Percentiles rank a stretch among this genome's conserved stretches.
Conservation (phyloP, 208 protist genomes). For the Acanthamoeba quina region DNA sequence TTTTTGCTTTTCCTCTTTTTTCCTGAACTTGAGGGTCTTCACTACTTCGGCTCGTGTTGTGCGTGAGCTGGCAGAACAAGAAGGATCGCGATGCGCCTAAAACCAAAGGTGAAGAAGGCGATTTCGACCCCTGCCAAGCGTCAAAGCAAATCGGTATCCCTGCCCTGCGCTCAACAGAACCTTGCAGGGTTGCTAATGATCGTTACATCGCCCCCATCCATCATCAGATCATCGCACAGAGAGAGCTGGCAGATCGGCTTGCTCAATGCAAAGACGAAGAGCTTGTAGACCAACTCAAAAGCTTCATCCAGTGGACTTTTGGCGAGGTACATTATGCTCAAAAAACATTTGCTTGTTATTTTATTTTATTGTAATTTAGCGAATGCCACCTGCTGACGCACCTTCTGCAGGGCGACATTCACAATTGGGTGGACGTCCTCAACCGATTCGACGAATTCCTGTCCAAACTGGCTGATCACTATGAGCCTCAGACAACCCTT, state of each 20-base stretch:
- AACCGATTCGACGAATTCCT: constrained; percentile 62
- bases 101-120: constrained; percentile 33
- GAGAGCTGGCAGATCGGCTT: constrained; percentile 53
- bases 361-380: not conserved
- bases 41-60: not conserved
- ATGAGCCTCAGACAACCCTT: constrained; percentile 20
- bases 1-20: not conserved
- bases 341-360: not conserved
- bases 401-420: constrained; percentile 55
- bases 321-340: not conserved
- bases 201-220: not conserved
- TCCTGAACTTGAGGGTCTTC: not conserved
- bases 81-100: constrained; percentile 29
- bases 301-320: constrained; percentile 54
- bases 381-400: not conserved
- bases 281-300: constrained; percentile 23
- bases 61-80: constrained; percentile 6
- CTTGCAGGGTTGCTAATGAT: not conserved
- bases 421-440: constrained; percentile 39
- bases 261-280: constrained; percentile 53
- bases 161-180: not conserved
- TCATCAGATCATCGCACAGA: constrained; percentile 49
- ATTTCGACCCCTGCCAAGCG: constrained; percentile 35
- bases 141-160: constrained; percentile 31
- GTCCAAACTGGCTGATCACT: constrained; percentile 14